A percentile compares a stretch with the other conserved stretches of the same genome.
Evolutionary conservation across 371 early-diverging fungal genomes (phyloP).

Genomic region (Apophysomyces ossiformis): DNA sequence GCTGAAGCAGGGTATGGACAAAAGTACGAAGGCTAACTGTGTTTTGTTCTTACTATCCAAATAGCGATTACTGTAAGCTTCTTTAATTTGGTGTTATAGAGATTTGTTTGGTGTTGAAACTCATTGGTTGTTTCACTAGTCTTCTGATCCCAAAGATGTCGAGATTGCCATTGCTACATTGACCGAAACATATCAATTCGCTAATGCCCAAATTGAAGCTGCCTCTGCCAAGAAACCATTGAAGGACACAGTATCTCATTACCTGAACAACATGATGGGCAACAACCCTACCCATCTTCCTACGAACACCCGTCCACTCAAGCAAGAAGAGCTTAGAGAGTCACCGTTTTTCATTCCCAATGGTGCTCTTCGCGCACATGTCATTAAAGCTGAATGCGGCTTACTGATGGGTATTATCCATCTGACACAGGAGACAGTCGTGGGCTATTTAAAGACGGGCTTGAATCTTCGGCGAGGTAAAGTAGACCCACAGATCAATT

Average conservation of each 20-base stretch:
- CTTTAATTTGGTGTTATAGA: neutral
- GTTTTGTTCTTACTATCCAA: neutral
- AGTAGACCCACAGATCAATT: too few relatives aligned
- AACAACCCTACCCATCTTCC: conserved; percentile 30
- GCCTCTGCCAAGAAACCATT: conserved; percentile 48
- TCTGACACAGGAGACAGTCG: conserved; percentile 56
- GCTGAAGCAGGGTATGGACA: neutral
- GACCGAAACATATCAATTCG: conserved; percentile 47
- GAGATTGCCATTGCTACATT: conserved; percentile 48
- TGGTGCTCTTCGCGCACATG: conserved; percentile 62
- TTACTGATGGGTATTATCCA: conserved; percentile 58
- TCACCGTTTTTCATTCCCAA: conserved; percentile 48
- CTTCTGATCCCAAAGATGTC: conserved; percentile 49
- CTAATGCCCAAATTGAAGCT: conserved; percentile 53
- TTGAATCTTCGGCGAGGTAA: conserved; percentile 60
- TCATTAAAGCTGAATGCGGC: conserved; percentile 57
- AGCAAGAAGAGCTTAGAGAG: conserved; percentile 25
- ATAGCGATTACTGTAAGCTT: conserved; percentile 26
- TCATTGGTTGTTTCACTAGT: conserved; percentile 24
- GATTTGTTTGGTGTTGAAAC: too few relatives aligned
- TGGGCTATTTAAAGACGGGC: conserved; percentile 62
- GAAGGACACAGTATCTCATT: conserved; percentile 34
- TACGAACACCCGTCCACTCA: conserved; percentile 32
- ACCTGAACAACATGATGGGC: conserved; percentile 35
- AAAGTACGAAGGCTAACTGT: neutral